Percentiles rank a stretch among this genome's conserved stretches.
Evolutionary conservation across 768 basidiomycete genomes (phyloP).

Genomic region (Boletus subcaerulescens): DNA sequence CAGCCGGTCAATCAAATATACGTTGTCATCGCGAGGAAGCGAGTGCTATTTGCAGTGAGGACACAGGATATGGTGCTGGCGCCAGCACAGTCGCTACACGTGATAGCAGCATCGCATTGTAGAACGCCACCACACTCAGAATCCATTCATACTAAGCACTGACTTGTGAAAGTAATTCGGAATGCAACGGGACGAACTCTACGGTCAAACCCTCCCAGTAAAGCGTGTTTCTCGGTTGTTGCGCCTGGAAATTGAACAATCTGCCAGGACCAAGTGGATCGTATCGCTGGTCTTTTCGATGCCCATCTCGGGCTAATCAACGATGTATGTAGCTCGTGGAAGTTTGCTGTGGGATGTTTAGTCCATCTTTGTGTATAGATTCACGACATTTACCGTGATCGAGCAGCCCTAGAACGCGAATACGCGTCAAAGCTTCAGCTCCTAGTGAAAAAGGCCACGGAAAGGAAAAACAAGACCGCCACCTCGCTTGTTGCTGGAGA

Average conservation of each 20-base stretch:
- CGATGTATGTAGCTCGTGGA: constrained; percentile 48
- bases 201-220: constrained; percentile 57
- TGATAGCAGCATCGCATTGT: not conserved
- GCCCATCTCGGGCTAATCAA: constrained; percentile 60
- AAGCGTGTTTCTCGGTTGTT: constrained; percentile 7
- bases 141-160: not conserved
- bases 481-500: constrained; percentile 57
- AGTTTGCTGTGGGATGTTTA: not conserved
- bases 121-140: not conserved
- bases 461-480: constrained; percentile 65
- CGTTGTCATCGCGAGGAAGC: not conserved
- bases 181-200: constrained; percentile 32
- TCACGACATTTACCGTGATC: constrained; percentile 67
- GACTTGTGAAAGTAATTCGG: not conserved
- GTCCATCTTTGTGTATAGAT: constrained; percentile 43
- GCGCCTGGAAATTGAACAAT: constrained; percentile 6
- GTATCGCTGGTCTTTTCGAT: constrained; percentile 55
- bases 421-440: constrained; percentile 70
- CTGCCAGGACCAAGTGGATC: constrained; percentile 69
- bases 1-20: not conserved
- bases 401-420: constrained; percentile 70
- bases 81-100: not conserved
- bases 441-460: constrained; percentile 62
- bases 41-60: not conserved
- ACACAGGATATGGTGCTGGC: no score